A percentile compares a stretch with the other conserved stretches of the same genome.
Conservation (phyloP, 1,139 yeast genomes). For the Suhomyces yuchorum region DNA sequence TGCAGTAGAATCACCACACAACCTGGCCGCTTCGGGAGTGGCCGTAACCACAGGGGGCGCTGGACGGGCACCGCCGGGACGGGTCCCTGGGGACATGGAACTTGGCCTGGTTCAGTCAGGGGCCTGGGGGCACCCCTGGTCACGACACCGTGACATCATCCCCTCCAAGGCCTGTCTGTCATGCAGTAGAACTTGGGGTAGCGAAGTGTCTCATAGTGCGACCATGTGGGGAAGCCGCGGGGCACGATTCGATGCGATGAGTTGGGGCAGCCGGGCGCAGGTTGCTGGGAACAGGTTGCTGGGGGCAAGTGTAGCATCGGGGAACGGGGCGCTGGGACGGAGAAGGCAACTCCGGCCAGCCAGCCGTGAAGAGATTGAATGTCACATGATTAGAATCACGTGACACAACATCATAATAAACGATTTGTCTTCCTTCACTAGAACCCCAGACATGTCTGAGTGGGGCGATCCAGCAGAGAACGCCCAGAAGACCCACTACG, state of each 20-base stretch:
- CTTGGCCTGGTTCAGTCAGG: too few relatives aligned
- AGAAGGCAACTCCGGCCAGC: too few relatives aligned
- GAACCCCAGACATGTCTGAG: neutral
- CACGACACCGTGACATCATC: too few relatives aligned
- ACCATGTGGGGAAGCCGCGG: neutral
- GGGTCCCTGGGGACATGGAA: neutral
- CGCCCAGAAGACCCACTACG: conserved; percentile 20
- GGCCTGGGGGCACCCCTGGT: too few relatives aligned
- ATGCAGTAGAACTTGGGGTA: too few relatives aligned
- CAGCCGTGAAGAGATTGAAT: too few relatives aligned
- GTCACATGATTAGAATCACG: too few relatives aligned
- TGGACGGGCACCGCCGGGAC: neutral
- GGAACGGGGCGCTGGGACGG: neutral
- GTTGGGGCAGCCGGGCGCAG: neutral
- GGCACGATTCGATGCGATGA: neutral
- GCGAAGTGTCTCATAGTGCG: too few relatives aligned
- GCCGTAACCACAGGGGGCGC: neutral
- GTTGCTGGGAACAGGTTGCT: neutral
- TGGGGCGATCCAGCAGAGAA: conserved; percentile 11
- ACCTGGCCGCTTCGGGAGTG: neutral
- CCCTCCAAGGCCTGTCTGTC: too few relatives aligned
- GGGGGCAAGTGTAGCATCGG: neutral
- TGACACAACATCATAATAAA: neutral
- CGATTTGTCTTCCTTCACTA: neutral
- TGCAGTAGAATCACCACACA: neutral